Base-by-base conservation (phyloP, 495 filamentous ascomycete species). In the Polyplosphaeria fusca region DNA sequence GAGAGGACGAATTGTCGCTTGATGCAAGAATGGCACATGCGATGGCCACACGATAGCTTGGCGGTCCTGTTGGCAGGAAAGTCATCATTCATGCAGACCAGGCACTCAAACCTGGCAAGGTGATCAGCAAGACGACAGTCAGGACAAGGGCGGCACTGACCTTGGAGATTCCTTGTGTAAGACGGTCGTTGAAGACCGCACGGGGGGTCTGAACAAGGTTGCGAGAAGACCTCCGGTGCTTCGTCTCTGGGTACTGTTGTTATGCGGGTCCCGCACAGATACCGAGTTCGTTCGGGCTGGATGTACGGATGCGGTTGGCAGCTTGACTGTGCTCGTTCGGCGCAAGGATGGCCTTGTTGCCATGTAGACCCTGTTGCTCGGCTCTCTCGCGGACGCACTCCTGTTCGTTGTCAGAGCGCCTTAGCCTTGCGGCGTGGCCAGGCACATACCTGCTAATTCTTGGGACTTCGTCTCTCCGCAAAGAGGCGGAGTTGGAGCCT, bases 11-110 rank as follows among this genome's bases (percentile, higher is more conserved):
- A 94, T 58, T 82, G 78, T 18, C 83, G 80, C 63, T 80, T 81
- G 20, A 94, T 73, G 70, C 89, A 94, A 9, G 77, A 64, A 50
- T 85, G 73, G 68, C 89, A 94, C 85, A 88, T 90, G 38, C 80
- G 80, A 66, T 94, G 89, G 22, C 79, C 79, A 65, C 89, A 94
- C 52, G 80, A 76, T 37, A 91, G 79, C 61, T 85, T 86, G 18
- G 81, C 84, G 19, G 82, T 78, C 69, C 82, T 79, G 46, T 74
- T 73, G 37, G 74, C 63, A 1, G 82, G 79, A 3, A 82, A 66
- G 52, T 84, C 80, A 45, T 85, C 79, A 28, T 82, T 78, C 62
- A 83, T 68, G 70, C 88, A 93, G 22, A 78, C 81, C 16, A 89
- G 68, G 53, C 88, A 92, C 64, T 83, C 76, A 26, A 83, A 76